These are phyloP conservation scores for Eucalyptus caleyi DNA, from an alignment of 345 rosid genomes.

Conservation along the genomic window DNA sequence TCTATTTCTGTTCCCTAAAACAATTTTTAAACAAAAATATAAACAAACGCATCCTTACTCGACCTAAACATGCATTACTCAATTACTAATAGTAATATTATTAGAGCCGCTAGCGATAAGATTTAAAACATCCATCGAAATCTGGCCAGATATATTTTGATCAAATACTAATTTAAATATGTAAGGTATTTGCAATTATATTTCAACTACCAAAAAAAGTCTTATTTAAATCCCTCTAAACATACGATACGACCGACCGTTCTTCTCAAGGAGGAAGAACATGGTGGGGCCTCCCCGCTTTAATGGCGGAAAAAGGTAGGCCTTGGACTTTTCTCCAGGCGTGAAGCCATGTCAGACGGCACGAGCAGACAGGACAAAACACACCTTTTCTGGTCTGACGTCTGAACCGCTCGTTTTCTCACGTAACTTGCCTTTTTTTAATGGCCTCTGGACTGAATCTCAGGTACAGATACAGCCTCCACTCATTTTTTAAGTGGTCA, in stretches of 20 bases:
- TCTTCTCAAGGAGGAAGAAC: neutral
- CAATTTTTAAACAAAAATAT: rapidly evolving
- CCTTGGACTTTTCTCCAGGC: neutral
- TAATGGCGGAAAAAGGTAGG: neutral
- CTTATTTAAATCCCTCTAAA: neutral
- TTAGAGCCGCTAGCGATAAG: neutral
- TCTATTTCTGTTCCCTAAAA: rapidly evolving
- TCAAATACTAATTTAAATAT: neutral
- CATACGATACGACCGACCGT: neutral
- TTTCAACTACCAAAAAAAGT: neutral
- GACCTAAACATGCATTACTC: neutral
- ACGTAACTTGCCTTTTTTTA: neutral
- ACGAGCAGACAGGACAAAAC: neutral
- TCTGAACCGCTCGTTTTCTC: neutral
- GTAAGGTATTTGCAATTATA: neutral
- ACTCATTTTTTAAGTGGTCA: neutral
- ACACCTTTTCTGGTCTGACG: neutral
- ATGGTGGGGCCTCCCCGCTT: neutral
- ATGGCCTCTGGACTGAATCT: neutral
- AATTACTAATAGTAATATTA: neutral
- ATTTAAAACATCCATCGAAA: neutral
- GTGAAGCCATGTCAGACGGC: neutral
- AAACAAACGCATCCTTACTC: neutral
- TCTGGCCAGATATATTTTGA: neutral
- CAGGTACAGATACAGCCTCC: neutral